Evolutionary conservation across 2,329 filamentous ascomycete species (phyloP).

Genomic region (Penicillium digitatum): DNA sequence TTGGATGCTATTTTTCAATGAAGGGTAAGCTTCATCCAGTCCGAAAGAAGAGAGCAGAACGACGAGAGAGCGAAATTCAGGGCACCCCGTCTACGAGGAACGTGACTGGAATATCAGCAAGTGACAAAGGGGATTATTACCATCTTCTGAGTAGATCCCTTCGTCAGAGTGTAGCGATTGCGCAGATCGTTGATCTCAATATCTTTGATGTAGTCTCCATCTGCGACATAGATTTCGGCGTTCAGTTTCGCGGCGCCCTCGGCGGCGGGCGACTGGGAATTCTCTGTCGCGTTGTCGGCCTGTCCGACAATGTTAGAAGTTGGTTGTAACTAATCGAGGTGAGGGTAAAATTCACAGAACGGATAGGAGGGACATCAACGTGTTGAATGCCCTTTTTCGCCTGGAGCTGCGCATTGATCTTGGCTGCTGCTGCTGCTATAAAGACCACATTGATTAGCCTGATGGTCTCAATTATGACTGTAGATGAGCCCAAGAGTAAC

Average conservation of each 20-base stretch:
- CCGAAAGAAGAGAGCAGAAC: conserved; percentile 42
- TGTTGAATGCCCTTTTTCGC: conserved; percentile 87
- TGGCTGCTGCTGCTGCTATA: conserved; percentile 79
- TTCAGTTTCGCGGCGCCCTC: conserved; percentile 61
- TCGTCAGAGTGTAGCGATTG: conserved; percentile 95
- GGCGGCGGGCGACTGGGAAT: conserved; percentile 53
- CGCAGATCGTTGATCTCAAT: conserved; percentile 98
- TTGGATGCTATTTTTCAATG: conserved; percentile 55
- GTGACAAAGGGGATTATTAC: conserved; percentile 78
- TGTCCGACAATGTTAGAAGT: conserved; percentile 23
- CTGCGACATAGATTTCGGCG: conserved; percentile 86
- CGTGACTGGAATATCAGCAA: conserved; percentile 61
- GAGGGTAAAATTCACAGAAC: conserved; percentile 47
- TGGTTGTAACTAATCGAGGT: not conserved
- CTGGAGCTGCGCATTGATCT: conserved; percentile 78
- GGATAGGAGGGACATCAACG: conserved; percentile 80
- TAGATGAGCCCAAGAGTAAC: not conserved
- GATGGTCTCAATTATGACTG: not conserved
- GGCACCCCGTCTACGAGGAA: conserved; percentile 36
- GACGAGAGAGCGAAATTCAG: conserved; percentile 30
- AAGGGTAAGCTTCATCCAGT: conserved; percentile 66
- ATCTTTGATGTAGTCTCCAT: conserved; percentile 97
- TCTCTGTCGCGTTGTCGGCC: conserved; percentile 50
- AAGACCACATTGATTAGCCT: conserved; percentile 15
- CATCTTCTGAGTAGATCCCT: conserved; percentile 97